Conservation (phyloP, 2,329 filamentous ascomycete species). For the Chrysoporthe cubensis region DNA sequence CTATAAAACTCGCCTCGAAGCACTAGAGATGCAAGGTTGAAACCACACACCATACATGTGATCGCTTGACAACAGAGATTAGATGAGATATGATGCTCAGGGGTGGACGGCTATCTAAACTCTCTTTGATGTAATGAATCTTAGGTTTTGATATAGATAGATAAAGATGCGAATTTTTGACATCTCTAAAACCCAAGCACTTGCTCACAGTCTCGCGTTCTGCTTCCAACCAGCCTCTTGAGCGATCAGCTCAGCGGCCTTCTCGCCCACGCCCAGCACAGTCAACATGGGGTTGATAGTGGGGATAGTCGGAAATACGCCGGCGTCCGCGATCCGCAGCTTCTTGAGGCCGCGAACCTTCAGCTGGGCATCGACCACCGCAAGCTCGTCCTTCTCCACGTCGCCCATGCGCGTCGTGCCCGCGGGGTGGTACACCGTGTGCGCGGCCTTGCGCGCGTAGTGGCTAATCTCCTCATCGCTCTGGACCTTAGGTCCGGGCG, state of each 20-base stretch:
- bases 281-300: conserved; percentile 89
- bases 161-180: not conserved
- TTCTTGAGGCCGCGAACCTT: conserved; percentile 73
- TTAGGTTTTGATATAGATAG: not conserved
- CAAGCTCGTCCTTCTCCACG: conserved; percentile 66
- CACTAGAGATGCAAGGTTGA: no score
- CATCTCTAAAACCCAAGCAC: not conserved
- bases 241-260: conserved; percentile 81
- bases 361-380: conserved; percentile 79
- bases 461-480: conserved; percentile 80
- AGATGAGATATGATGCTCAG: no score
- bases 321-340: conserved; percentile 81
- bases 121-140: no score
- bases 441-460: conserved; percentile 79
- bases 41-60: no score
- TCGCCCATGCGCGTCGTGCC: conserved; percentile 93
- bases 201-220: conserved; percentile 37
- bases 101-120: no score
- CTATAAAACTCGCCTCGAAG: no score
- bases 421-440: conserved; percentile 89
- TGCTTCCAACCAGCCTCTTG: conserved; percentile 61
- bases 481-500: conserved; percentile 73
- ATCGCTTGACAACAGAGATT: no score
- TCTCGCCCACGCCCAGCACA: conserved; percentile 81
- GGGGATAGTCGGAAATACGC: conserved; percentile 86